A percentile compares a stretch with the other conserved stretches of the same genome.
These are phyloP conservation scores for Spiraea crenata DNA, from an alignment of 331 rosid genomes.

Conservation along the genomic window DNA sequence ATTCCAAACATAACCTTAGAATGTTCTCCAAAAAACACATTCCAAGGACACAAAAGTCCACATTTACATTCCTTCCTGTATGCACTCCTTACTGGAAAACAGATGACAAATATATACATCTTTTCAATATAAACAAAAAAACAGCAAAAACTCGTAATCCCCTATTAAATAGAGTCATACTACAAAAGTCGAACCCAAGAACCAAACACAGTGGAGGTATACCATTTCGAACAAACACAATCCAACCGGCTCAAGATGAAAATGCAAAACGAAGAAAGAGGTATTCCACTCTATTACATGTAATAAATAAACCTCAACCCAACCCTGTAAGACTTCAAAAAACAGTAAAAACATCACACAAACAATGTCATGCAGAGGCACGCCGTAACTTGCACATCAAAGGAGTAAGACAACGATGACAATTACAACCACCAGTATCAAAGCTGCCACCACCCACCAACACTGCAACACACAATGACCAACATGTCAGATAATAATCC, in stretches of 20 bases:
- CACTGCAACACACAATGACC: constrained; percentile 48
- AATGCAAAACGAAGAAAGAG: background rate
- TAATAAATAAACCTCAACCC: constrained; percentile 1
- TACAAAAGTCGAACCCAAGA: constrained; percentile 5
- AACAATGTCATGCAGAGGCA: constrained; percentile 6
- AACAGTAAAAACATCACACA: constrained; percentile 3
- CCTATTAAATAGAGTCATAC: background rate
- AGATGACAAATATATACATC: background rate
- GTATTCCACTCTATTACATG: background rate
- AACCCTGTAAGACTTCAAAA: constrained; percentile 3
- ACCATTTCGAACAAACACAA: background rate
- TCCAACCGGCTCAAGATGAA: background rate
- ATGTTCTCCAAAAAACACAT: too few relatives aligned
- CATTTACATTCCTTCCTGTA: background rate
- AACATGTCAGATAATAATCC: background rate
- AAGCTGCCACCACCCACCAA: constrained; percentile 56
- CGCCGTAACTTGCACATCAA: constrained; percentile 26
- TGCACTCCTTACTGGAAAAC: background rate
- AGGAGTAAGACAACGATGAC: constrained; percentile 38
- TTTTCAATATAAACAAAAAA: background rate
- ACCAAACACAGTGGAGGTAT: background rate
- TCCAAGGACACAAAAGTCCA: too few relatives aligned
- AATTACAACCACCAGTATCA: constrained; percentile 43
- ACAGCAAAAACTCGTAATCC: background rate
- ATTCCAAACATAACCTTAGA: too few relatives aligned